phyloP scores from a whole-genome alignment of 2,329 filamentous ascomycete species.

The Lecanicillium sp. region DNA sequence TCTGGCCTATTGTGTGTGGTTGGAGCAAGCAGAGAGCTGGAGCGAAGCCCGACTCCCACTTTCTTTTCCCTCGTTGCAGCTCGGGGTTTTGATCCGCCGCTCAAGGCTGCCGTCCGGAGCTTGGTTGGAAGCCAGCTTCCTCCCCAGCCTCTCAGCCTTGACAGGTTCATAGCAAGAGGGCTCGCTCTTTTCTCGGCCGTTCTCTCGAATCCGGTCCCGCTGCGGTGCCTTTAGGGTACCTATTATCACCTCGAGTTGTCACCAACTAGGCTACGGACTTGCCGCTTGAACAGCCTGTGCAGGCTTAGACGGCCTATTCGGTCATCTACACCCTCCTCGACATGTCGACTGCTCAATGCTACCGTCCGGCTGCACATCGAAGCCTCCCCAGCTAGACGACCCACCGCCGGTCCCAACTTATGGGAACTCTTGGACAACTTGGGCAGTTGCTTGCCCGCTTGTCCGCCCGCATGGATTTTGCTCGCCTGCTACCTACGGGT shows the following conservation, averaged over 20 bases:
- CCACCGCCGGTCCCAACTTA: background rate
- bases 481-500: background rate
- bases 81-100: background rate
- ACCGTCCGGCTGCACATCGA: background rate
- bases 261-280: no score
- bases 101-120: background rate
- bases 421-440: background rate
- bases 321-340: background rate
- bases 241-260: no score
- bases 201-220: background rate
- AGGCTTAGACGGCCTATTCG: background rate
- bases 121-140: background rate
- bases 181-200: background rate
- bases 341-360: background rate
- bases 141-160: background rate
- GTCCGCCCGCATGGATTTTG: conserved; percentile 2
- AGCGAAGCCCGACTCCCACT: no score
- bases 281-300: background rate
- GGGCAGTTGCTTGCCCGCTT: background rate
- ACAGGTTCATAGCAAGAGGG: background rate
- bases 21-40: no score
- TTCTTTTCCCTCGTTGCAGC: background rate
- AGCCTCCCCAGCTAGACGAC: background rate
- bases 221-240: background rate
- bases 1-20: no score